Conservation (phyloP, 2,329 filamentous ascomycete genomes). For the Talaromyces albobiverticillius region DNA sequence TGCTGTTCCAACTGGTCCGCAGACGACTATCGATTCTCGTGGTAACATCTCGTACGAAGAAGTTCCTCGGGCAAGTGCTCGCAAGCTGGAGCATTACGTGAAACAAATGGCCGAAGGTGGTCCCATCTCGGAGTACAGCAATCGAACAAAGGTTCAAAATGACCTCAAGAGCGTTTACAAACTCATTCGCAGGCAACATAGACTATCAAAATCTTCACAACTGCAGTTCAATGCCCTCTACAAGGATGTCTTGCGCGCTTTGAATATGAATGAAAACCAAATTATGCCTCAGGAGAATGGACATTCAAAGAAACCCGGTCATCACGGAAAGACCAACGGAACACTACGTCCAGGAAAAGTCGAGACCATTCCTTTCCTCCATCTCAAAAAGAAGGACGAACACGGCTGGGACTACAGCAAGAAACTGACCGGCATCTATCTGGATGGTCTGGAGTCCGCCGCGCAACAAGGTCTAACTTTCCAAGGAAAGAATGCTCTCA, state of each 20-base stretch:
- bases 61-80: slow-evolving; percentile 78
- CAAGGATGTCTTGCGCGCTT: slow-evolving; percentile 85
- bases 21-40: slow-evolving; percentile 85
- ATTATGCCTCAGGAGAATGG: slow-evolving; percentile 86
- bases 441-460: slow-evolving; percentile 86
- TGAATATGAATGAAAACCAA: slow-evolving; percentile 97
- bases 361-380: slow-evolving; percentile 95
- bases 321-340: slow-evolving; percentile 50
- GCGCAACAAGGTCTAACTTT: slow-evolving; percentile 86
- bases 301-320: slow-evolving; percentile 55
- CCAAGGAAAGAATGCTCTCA: slow-evolving; percentile 90
- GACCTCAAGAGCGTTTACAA: slow-evolving; percentile 95
- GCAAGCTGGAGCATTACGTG: slow-evolving; percentile 97
- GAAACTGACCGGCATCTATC: slow-evolving; percentile 89
- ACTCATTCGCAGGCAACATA: slow-evolving; percentile 97
- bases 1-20: slow-evolving; percentile 82
- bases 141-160: slow-evolving; percentile 95
- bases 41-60: slow-evolving; percentile 94
- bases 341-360: slow-evolving; percentile 77
- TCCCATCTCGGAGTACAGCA: slow-evolving; percentile 98
- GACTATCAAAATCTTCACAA: slow-evolving; percentile 92
- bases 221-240: slow-evolving; percentile 95
- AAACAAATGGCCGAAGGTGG: slow-evolving; percentile 98
- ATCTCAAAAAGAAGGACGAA: slow-evolving; percentile 95
- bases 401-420: slow-evolving; percentile 99